phyloP scores from a whole-genome alignment of 140 eudicot genomes.

The Ambrosia hybrid region DNA sequence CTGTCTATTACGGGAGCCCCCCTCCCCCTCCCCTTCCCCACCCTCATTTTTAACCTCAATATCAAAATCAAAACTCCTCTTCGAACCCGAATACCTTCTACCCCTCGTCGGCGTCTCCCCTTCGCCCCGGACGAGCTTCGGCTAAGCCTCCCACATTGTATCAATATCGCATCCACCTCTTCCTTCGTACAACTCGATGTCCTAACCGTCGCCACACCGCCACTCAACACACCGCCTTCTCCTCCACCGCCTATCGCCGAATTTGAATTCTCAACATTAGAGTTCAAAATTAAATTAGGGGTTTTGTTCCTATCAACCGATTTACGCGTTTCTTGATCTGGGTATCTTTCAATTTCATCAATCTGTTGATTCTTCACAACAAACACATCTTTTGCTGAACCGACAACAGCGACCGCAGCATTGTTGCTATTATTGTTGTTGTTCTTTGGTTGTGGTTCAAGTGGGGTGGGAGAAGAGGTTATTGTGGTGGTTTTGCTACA shows the following conservation, averaged over 20 bases:
- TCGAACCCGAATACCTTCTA: conserved; percentile 75
- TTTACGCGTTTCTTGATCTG: conserved; percentile 49
- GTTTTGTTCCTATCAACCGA: conserved; percentile 25
- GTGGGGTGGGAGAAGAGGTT: conserved; percentile 34
- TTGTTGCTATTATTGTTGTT: conserved; percentile 21
- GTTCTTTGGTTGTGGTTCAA: conserved; percentile 35
- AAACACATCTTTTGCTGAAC: conserved; percentile 46
- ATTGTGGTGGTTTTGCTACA: conserved; percentile 20
- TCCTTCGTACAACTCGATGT: conserved; percentile 87
- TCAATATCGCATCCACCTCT: conserved; percentile 90
- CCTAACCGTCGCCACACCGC: conserved; percentile 48
- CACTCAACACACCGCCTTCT: neutral
- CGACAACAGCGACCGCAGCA: conserved; percentile 9
- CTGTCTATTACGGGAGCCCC: conserved; percentile 34
- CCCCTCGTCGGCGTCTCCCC: conserved; percentile 45
- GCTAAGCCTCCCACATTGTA: conserved; percentile 94
- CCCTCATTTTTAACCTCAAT: conserved; percentile 31
- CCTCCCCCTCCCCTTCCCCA: conserved; percentile 41
- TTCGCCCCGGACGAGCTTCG: conserved; percentile 75
- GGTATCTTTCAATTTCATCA: conserved; percentile 49
- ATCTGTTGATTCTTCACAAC: conserved; percentile 63
- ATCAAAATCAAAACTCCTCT: conserved; percentile 90
- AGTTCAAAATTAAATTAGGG: conserved; percentile 16
- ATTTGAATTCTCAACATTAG: conserved; percentile 5
- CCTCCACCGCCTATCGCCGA: neutral